Base-by-base conservation (phyloP, 1,284 basidiomycete species). In the Veloporphyrellus conicus region DNA sequence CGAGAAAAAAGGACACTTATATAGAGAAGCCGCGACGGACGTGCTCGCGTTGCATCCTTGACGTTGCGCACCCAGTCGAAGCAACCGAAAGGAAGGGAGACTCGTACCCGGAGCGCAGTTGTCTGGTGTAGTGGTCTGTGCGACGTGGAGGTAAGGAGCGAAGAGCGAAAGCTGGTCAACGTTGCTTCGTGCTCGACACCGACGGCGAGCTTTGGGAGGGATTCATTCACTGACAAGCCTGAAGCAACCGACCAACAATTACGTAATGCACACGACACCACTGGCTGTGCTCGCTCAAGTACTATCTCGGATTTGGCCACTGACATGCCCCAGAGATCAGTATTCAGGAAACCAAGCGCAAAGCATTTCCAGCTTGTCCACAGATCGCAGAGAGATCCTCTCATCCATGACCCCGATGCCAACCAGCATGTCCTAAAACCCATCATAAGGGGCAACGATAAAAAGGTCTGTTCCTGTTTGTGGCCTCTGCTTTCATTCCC, bases 341-440 rank as follows among this genome's bases (percentile, higher is more conserved):
- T 93, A 60, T 99, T 90, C 73, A 85, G 93, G 55, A 84, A 85
- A 59, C 88, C 92, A 10, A 87, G 89, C 6, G 83, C 88, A 47
- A 84, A 89, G 65, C 93, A 97, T 68, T 98, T 94, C 61, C 93
- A 98, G 74, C 87, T 99, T 41, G 94, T 99, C 22, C 93, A 99
- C 68, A 81, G 96, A 53, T 98, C 95, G 10, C 93, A 94, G 63
- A 76, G 95, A 48, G 96, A 99, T 71, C 94, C 96, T 2, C 81
- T 96, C 41, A 91, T 93, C 59, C 87, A 98, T 65, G 95, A 99
- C 60, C 84, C 91, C 3, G 91, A 94, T 50, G 92, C 92, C 0
- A 85, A 84, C 50, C 78, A 84, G 54, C 86, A 93, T 68, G 94
- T 99, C 7, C 76, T 99, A 41, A 94, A 92, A 65, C 77, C 83